Evolutionary conservation across 306 rosid species (phyloP).

Genomic region (Cicer judaicum): DNA sequence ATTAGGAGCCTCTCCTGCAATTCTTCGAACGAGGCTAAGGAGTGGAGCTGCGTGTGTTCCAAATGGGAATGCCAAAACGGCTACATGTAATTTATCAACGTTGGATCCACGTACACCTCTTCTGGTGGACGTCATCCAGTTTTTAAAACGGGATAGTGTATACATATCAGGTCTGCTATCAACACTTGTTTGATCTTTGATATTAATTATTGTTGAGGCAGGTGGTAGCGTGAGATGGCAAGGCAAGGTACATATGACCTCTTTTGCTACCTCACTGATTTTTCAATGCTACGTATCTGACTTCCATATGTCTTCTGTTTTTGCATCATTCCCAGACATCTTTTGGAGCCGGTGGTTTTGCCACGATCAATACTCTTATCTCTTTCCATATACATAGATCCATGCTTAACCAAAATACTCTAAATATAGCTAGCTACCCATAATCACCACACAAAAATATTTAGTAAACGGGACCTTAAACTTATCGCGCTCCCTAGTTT

Average conservation of each 20-base stretch:
- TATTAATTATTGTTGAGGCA: neutral
- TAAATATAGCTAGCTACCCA: neutral
- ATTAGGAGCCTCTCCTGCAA: slow-evolving; percentile 48
- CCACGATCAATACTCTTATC: neutral
- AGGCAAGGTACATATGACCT: neutral
- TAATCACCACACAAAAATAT: neutral
- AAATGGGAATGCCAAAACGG: slow-evolving; percentile 71
- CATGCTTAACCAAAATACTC: neutral
- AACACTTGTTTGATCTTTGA: neutral
- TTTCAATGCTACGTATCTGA: neutral
- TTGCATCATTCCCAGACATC: neutral
- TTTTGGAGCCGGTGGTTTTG: neutral
- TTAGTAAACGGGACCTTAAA: slow-evolving; percentile 10
- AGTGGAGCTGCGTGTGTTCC: slow-evolving; percentile 77
- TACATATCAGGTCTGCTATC: neutral
- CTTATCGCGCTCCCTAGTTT: neutral
- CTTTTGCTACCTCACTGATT: neutral
- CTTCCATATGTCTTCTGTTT: neutral
- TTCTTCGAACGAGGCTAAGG: slow-evolving; percentile 48
- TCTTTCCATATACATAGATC: neutral
- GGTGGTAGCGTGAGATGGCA: neutral
- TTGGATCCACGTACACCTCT: accelerated
- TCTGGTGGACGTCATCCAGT: neutral
- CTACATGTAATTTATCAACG: slow-evolving; percentile 51
- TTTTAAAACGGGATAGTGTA: neutral